Evolutionary conservation across 495 filamentous ascomycete species (phyloP).

Genomic region (Annulohypoxylon maeteangense): DNA sequence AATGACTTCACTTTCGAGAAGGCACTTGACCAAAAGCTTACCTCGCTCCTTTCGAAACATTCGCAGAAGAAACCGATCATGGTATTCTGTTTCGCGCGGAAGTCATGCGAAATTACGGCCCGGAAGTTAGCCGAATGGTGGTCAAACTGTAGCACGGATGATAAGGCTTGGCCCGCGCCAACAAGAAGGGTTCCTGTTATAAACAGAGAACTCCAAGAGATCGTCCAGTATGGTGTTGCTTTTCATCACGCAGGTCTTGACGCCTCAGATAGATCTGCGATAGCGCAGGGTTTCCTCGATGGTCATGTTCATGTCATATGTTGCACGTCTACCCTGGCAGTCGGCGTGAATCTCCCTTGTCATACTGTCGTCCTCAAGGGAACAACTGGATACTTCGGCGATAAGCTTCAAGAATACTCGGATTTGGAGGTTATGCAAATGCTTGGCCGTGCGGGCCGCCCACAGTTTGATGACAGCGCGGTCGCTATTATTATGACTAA

Average conservation of each 20-base stretch:
- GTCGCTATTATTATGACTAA: conserved; percentile 89
- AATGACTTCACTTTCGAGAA: conserved; percentile 95
- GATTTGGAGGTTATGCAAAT: conserved; percentile 99
- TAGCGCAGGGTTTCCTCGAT: conserved; percentile 79
- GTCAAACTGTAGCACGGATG: conserved; percentile 62
- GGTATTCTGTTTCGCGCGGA: conserved; percentile 90
- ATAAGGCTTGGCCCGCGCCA: conserved; percentile 76
- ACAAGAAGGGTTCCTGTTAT: conserved; percentile 62
- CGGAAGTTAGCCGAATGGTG: conserved; percentile 76
- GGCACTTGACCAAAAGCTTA: conserved; percentile 76
- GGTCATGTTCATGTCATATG: conserved; percentile 89
- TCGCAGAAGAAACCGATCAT: conserved; percentile 86
- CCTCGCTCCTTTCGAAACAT: conserved; percentile 78
- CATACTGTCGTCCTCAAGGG: conserved; percentile 94
- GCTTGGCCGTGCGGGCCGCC: conserved; percentile 91
- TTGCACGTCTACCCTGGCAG: conserved; percentile 92
- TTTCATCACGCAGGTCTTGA: conserved; percentile 95
- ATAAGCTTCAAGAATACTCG: conserved; percentile 76
- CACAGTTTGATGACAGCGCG: conserved; percentile 90
- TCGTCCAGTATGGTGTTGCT: conserved; percentile 77
- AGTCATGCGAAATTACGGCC: conserved; percentile 80
- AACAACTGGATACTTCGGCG: conserved; percentile 76
- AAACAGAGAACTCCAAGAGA: conserved; percentile 71
- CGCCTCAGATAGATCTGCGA: conserved; percentile 69
- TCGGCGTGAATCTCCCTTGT: conserved; percentile 93